A percentile compares a stretch with the other conserved stretches of the same genome.
Conservation (phyloP, 1,139 yeast genomes). For the Pichia norvegensis region DNA sequence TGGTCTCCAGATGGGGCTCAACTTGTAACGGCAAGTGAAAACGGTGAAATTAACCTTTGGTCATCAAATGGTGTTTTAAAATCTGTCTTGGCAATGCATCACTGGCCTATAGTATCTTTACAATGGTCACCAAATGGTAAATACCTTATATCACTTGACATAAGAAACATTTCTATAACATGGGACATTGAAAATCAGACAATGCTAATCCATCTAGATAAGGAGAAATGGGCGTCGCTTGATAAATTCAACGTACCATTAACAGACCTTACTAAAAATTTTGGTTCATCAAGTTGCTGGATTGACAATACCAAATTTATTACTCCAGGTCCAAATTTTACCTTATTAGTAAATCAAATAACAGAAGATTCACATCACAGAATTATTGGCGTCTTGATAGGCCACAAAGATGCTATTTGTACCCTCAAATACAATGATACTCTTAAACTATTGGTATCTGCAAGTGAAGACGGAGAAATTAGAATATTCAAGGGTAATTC, state of each 20-base stretch:
- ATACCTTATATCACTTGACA: conserved; percentile 35
- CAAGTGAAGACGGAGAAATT: conserved; percentile 67
- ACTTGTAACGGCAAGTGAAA: conserved; percentile 49
- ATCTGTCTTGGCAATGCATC: conserved; percentile 50
- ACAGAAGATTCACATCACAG: conserved; percentile 32
- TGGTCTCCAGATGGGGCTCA: conserved; percentile 62
- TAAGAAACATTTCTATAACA: conserved; percentile 36
- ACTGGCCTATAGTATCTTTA: conserved; percentile 42
- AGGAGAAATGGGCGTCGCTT: conserved; percentile 8
- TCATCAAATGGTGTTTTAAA: conserved; percentile 55
- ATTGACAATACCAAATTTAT: conserved; percentile 64
- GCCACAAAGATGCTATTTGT: conserved; percentile 62
- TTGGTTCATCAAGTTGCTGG: conserved; percentile 63
- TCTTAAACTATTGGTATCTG: conserved; percentile 55
- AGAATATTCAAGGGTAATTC: conserved; percentile 68
- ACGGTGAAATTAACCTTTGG: conserved; percentile 68
- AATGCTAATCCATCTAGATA: conserved; percentile 38
- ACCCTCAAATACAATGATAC: conserved; percentile 44
- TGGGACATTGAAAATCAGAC: conserved; percentile 51
- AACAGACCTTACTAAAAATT: conserved; percentile 10
- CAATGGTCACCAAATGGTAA: conserved; percentile 43
- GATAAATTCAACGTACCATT: conserved; percentile 1
- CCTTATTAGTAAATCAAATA: conserved; percentile 54
- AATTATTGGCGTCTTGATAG: conserved; percentile 57
- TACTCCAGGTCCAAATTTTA: conserved; percentile 49